Conservation (phyloP, 2,329 filamentous ascomycete genomes). For the Sclerotinia subarctica region DNA sequence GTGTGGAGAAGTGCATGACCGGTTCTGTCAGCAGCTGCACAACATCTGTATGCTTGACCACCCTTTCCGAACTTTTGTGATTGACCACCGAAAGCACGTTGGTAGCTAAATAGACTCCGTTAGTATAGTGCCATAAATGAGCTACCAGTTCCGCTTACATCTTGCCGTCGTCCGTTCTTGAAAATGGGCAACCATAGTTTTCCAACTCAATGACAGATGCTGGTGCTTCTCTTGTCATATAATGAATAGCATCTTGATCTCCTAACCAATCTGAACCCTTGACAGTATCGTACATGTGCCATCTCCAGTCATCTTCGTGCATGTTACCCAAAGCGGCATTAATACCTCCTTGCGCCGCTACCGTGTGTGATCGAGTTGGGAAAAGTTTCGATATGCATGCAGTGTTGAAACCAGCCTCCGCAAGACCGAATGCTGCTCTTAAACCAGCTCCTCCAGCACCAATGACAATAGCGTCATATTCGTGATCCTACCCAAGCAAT, state of each 20-base stretch:
- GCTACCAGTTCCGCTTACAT: conserved; percentile 56
- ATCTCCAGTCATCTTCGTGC: conserved; percentile 98
- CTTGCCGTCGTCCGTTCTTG: conserved; percentile 90
- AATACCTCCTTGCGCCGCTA: conserved; percentile 65
- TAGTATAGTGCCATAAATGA: conserved; percentile 21
- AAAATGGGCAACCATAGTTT: conserved; percentile 97
- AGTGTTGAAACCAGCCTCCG: conserved; percentile 62
- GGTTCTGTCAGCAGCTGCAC: conserved; percentile 42
- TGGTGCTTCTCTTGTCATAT: conserved; percentile 95
- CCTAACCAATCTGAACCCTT: conserved; percentile 97
- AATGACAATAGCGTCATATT: conserved; percentile 86
- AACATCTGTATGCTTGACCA: conserved; percentile 45
- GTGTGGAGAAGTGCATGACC: conserved; percentile 51
- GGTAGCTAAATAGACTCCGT: conserved; percentile 46
- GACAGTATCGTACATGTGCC: conserved; percentile 99
- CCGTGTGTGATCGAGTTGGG: conserved; percentile 61
- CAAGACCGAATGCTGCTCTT: conserved; percentile 60
- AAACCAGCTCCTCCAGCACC: conserved; percentile 62
- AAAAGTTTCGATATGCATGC: conserved; percentile 67
- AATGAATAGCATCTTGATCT: conserved; percentile 96
- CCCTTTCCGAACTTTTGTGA: conserved; percentile 47
- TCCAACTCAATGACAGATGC: conserved; percentile 91
- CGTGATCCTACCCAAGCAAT: conserved; percentile 67
- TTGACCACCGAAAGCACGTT: conserved; percentile 48
- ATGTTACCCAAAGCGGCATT: conserved; percentile 61